These are phyloP conservation scores for Xerocomellus dryophilus DNA, from an alignment of 768 basidiomycete species.

Conservation along the genomic window DNA sequence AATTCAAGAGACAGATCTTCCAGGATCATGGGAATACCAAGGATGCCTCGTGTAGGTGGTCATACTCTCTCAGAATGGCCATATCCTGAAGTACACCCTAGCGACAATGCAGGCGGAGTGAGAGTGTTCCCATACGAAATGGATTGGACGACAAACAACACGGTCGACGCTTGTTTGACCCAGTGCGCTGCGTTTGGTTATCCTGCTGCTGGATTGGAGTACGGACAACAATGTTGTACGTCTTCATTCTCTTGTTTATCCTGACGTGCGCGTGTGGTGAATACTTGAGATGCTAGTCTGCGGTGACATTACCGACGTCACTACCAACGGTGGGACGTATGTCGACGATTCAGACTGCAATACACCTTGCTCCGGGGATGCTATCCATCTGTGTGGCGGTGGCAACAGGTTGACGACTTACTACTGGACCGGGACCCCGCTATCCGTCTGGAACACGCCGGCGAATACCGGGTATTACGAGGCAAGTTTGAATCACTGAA, in stretches of 20 bases:
- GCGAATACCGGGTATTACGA: constrained; percentile 66
- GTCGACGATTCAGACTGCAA: constrained; percentile 40
- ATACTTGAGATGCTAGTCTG: constrained; percentile 47
- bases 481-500: constrained; percentile 37
- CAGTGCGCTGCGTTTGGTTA: constrained; percentile 73
- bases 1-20: constrained; percentile 52
- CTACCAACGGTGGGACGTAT: constrained; percentile 30
- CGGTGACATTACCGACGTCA: constrained; percentile 60
- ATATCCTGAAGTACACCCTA: constrained; percentile 20
- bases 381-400: constrained; percentile 65
- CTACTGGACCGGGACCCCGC: constrained; percentile 44
- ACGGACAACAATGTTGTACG: constrained; percentile 72
- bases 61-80: neutral
- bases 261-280: neutral
- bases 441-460: constrained; percentile 67
- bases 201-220: constrained; percentile 68
- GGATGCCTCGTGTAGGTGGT: constrained; percentile 61
- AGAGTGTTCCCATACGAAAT: constrained; percentile 62
- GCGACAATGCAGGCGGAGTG: constrained; percentile 43
- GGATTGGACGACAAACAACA: constrained; percentile 58
- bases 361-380: constrained; percentile 66
- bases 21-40: constrained; percentile 60
- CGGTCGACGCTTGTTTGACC: constrained; percentile 59
- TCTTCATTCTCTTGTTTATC: constrained; percentile 6
- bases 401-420: constrained; percentile 52